Evolutionary conservation across 148 eudicot species (phyloP).

Genomic region (Cornus florida): DNA sequence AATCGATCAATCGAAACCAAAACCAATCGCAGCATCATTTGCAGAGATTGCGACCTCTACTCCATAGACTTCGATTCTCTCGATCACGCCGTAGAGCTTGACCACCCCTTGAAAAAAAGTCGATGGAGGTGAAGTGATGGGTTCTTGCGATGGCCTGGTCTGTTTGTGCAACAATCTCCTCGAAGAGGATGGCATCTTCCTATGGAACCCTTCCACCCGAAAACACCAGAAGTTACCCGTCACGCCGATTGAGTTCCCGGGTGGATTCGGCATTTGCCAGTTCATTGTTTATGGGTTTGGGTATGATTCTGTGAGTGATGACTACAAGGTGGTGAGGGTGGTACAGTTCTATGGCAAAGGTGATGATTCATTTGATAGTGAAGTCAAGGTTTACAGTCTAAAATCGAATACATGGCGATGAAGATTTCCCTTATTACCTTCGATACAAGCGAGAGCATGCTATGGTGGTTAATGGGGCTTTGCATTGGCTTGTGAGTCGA

Average conservation of each 20-base stretch:
- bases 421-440: constrained; percentile 30
- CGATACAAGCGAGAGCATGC: constrained; percentile 8
- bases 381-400: constrained; percentile 38
- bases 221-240: constrained; percentile 12
- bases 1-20: constrained; percentile 14
- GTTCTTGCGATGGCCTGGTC: not conserved
- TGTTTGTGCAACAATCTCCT: not conserved
- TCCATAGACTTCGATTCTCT: constrained; percentile 23
- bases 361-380: constrained; percentile 6
- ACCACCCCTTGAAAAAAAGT: constrained; percentile 23
- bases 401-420: constrained; percentile 30
- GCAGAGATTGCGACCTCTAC: constrained; percentile 13
- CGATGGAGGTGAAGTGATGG: not conserved
- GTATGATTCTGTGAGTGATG: constrained; percentile 36
- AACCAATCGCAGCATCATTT: constrained; percentile 13
- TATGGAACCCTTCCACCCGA: constrained; percentile 27
- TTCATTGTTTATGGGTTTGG: constrained; percentile 27
- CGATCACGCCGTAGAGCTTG: not conserved
- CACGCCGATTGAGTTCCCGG: not conserved
- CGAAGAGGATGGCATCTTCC: not conserved
- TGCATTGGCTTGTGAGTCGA: constrained; percentile 35
- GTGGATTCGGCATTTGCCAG: not conserved
- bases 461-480: constrained; percentile 22
- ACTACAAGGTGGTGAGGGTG: constrained; percentile 42
- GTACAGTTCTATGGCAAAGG: constrained; percentile 17